Percentiles rank a stretch among this genome's conserved stretches.
Conservation (phyloP, 345 rosid species). For the Gossypium ekmanianum region DNA sequence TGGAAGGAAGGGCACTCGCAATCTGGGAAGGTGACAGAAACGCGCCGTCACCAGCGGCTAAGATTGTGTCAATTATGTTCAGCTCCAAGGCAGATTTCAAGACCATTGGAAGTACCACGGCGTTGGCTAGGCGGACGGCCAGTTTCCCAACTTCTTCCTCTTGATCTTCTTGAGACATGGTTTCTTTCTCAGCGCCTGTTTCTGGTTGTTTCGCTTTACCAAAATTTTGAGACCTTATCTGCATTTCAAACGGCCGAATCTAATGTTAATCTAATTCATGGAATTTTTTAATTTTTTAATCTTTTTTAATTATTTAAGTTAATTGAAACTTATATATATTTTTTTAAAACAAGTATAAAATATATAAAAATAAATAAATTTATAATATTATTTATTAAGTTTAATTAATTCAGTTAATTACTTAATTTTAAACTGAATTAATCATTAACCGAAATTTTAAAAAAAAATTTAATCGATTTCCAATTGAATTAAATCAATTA, state of each 20-base stretch:
- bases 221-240: no score
- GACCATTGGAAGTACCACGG: constrained; percentile 37
- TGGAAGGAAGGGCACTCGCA: constrained; percentile 34
- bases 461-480: accelerated
- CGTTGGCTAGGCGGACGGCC: constrained; percentile 35
- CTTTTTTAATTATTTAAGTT: no score
- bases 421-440: no score
- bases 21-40: constrained; percentile 42
- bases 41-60: constrained; percentile 14
- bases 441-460: accelerated
- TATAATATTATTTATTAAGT: no score
- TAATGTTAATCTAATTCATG: no score
- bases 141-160: constrained; percentile 37
- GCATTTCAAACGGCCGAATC: no score
- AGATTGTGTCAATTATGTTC: constrained; percentile 40
- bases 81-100: constrained; percentile 46
- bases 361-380: no score
- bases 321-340: no score
- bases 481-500: accelerated
- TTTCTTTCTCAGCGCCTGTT: not conserved
- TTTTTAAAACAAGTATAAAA: no score
- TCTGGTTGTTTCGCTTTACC: no score
- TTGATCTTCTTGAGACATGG: constrained; percentile 13
- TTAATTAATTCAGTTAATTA: accelerated
- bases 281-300: no score